Evolutionary conservation across 345 rosid genomes (phyloP).

Genomic region (Gossypium bickii): DNA sequence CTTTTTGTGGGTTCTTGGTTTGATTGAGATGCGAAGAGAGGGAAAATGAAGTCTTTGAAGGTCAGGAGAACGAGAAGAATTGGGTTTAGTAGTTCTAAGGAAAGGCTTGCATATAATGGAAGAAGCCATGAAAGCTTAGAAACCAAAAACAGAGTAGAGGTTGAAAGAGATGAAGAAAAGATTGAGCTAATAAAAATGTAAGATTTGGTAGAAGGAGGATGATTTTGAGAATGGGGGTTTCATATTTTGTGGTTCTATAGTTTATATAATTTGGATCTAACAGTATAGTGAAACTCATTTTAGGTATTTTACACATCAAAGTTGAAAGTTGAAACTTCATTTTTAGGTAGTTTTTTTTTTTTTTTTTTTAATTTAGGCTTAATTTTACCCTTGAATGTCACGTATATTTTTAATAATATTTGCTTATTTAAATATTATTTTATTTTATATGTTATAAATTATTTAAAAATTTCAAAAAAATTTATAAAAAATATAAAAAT

Average conservation of each 20-base stretch:
- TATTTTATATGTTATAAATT: too few relatives aligned
- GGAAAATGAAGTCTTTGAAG: slow-evolving; percentile 41
- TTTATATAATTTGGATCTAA: too few relatives aligned
- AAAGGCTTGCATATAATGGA: slow-evolving; percentile 43
- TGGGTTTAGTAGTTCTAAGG: slow-evolving; percentile 40
- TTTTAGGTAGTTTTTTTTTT: too few relatives aligned
- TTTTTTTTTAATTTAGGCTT: too few relatives aligned
- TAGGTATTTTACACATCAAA: too few relatives aligned
- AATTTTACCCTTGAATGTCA: too few relatives aligned
- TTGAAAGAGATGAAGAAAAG: slow-evolving; percentile 16
- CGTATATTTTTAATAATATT: too few relatives aligned
- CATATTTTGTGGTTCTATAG: not conserved
- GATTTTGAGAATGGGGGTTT: not conserved
- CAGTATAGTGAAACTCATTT: too few relatives aligned
- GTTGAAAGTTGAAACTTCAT: too few relatives aligned
- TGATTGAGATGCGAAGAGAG: slow-evolving; percentile 39
- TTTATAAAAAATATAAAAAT: too few relatives aligned
- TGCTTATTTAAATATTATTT: too few relatives aligned
- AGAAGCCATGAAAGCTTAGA: slow-evolving; percentile 45
- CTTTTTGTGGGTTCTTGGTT: slow-evolving; percentile 37
- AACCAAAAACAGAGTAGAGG: not conserved
- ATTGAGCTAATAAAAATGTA: not conserved
- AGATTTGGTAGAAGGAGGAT: slow-evolving; percentile 11
- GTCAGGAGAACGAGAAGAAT: slow-evolving; percentile 32
- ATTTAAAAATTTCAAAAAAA: too few relatives aligned